These are phyloP conservation scores for Strigomonas culicis DNA, from an alignment of 208 protist species.

Conservation along the genomic window DNA sequence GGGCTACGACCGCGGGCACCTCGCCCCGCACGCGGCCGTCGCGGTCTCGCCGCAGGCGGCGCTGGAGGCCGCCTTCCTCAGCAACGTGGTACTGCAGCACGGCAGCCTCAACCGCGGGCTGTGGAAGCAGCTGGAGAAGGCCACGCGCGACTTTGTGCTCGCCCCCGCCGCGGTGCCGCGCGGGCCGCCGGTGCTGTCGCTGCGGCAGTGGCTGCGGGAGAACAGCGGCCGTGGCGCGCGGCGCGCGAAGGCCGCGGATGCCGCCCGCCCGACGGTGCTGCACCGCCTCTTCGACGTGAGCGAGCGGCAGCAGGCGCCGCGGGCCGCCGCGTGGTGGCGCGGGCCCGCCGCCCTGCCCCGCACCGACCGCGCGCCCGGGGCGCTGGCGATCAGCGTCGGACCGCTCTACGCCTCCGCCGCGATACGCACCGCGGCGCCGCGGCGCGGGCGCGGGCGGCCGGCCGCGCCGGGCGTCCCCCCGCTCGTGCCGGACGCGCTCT, in stretches of 20 bases:
- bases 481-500: slow-evolving; percentile 44
- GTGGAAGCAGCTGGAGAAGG: slow-evolving; percentile 51
- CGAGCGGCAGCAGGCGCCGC: neutral
- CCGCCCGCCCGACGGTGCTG: neutral
- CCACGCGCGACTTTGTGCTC: slow-evolving; percentile 39
- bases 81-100: slow-evolving; percentile 57
- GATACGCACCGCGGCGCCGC: neutral
- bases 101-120: slow-evolving; percentile 39
- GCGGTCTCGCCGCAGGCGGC: slow-evolving; percentile 23
- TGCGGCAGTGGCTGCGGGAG: neutral
- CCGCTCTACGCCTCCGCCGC: neutral
- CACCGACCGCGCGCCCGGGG: neutral
- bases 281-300: neutral
- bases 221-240: neutral
- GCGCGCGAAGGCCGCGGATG: neutral
- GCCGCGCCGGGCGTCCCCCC: neutral
- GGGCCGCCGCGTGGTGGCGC: neutral
- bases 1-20: slow-evolving; percentile 51
- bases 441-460: neutral
- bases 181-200: neutral
- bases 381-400: slow-evolving; percentile 4
- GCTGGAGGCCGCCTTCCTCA: slow-evolving; percentile 44
- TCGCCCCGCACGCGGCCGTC: slow-evolving; percentile 65
- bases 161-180: neutral
- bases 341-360: neutral